Evolutionary conservation across 805 yeast species (phyloP), one percentile per base, ranked within the genome.

Genomic region (Lachancea lanzarotensis): DNA sequence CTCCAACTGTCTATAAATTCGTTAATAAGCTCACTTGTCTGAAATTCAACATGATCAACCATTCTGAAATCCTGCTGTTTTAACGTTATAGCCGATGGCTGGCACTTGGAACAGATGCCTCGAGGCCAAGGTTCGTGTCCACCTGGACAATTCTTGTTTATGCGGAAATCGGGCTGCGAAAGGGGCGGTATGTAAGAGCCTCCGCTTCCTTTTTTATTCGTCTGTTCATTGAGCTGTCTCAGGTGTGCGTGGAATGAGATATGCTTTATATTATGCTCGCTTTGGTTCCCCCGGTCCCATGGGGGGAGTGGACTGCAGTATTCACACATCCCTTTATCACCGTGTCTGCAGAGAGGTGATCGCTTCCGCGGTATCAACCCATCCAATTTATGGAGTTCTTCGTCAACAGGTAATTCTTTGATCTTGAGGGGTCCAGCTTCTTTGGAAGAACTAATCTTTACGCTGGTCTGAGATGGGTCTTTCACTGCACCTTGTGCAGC

Each of bases 21-120:
- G 63, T 93, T 87, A 43, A 93, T 77, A 20, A 89, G 74, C 11
- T 72, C 70, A 42, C 89, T 78, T 47, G 78, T 79, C 19, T 87
- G 79, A 63, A 90, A 86, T 62, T 93, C 98, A 26, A 93, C 93
- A 67, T 93, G 98, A 63, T 93, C 99, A 25, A 95, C 96, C 95
- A 93, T 87, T 55, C 99, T 76, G 64, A 86, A 93, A 30, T 74
- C 70, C 63, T 93, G 98, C 63, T 81, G 89, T 63, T 84, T 95
- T 50, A 93, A 71, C 0, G 98, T 90, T 48, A 93, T 87, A 0
- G 96, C 93, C 1, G 96, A 81, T 0, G 98, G 98, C 65, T 91
- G 98, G 66, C 98, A 91, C 64, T 89, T 87, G 13, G 96, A 85
- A 59, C 98, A 91, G 53, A 93, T 89, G 0, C 97, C 96, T 42